These are phyloP conservation scores for Lentinula lateritia DNA, from an alignment of 768 basidiomycete genomes.

Conservation along the genomic window DNA sequence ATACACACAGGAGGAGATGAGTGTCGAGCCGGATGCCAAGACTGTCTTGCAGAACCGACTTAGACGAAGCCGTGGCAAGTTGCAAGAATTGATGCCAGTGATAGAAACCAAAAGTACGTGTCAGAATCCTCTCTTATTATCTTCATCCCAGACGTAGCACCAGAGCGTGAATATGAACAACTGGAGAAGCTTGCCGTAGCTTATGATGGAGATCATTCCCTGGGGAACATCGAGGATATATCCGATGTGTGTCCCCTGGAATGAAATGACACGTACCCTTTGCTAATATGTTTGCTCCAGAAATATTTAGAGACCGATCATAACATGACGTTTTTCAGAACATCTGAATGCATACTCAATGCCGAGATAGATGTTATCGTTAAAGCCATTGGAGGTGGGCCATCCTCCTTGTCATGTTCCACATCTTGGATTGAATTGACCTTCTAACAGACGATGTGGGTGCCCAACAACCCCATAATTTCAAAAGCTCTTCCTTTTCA, in stretches of 20 bases:
- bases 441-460: constrained; percentile 65
- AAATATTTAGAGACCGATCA: constrained; percentile 59
- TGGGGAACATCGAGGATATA: constrained; percentile 55
- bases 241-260: constrained; percentile 38
- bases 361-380: constrained; percentile 63
- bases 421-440: not conserved
- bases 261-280: not conserved
- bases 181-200: constrained; percentile 39
- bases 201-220: constrained; percentile 40
- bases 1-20: constrained; percentile 52
- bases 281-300: constrained; percentile 28
- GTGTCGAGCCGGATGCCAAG: constrained; percentile 64
- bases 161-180: constrained; percentile 54
- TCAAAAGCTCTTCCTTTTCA: constrained; percentile 83
- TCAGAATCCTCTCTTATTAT: not conserved
- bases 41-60: constrained; percentile 80
- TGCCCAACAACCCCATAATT: constrained; percentile 62
- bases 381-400: constrained; percentile 58
- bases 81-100: constrained; percentile 55
- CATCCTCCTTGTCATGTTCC: not conserved
- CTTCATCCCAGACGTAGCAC: not conserved
- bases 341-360: constrained; percentile 50
- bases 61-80: constrained; percentile 48
- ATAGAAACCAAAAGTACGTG: constrained; percentile 58
- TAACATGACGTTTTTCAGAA: constrained; percentile 47